Conservation (phyloP, 2,329 filamentous ascomycete species). For the Aspergillus fumigatiaffinis region DNA sequence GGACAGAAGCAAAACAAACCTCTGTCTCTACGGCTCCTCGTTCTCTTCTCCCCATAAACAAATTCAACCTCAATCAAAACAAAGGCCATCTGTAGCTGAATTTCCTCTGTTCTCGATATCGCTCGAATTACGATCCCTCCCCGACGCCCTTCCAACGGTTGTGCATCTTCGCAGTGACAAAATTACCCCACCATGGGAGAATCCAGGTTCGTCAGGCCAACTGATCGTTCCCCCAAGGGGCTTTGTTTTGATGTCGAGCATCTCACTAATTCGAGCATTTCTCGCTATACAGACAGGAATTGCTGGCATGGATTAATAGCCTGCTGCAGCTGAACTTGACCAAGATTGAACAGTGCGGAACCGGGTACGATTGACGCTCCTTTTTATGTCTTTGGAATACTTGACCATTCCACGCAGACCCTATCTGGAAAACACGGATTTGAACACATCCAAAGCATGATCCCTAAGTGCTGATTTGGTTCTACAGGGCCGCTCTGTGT, state of each 20-base stretch:
- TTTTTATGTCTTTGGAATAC: slow-evolving; percentile 2
- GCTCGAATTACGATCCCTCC: neutral
- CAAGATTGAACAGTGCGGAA: slow-evolving; percentile 98
- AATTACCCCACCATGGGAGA: slow-evolving; percentile 56
- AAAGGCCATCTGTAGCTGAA: neutral
- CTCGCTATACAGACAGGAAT: slow-evolving; percentile 71
- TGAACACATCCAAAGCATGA: neutral
- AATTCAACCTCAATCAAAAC: slow-evolving; percentile 1
- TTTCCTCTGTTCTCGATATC: slow-evolving; percentile 1
- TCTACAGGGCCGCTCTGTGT: slow-evolving; percentile 78
- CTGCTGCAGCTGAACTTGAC: slow-evolving; percentile 96
- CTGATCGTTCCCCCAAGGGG: slow-evolving; percentile 11
- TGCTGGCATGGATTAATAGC: slow-evolving; percentile 94
- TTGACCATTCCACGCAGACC: neutral
- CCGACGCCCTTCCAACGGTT: neutral
- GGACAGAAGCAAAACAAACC: slow-evolving; percentile 24
- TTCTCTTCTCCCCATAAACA: slow-evolving; percentile 13
- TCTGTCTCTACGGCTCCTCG: slow-evolving; percentile 9
- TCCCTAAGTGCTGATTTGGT: slow-evolving; percentile 7
- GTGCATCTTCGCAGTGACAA: slow-evolving; percentile 7
- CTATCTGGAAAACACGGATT: neutral
- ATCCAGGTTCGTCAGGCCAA: slow-evolving; percentile 51
- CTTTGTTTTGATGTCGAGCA: slow-evolving; percentile 9
- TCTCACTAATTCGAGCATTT: slow-evolving; percentile 7
- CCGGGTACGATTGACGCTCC: slow-evolving; percentile 63